Conservation (phyloP, 2,329 filamentous ascomycete genomes). For the Sporothrix inflata region DNA sequence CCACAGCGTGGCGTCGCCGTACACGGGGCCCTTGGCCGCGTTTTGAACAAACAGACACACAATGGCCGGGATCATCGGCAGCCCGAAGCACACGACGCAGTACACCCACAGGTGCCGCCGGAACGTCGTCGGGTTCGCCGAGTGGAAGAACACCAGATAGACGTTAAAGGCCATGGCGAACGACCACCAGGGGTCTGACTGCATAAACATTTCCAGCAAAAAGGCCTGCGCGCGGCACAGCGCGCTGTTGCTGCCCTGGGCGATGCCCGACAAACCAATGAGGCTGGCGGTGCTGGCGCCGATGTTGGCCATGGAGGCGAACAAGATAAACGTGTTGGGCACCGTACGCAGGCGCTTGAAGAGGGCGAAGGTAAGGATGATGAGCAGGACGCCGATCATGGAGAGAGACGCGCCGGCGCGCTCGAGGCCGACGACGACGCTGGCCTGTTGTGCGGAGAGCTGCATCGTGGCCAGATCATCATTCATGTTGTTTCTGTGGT, state of each 20-base stretch:
- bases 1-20: slow-evolving; percentile 65
- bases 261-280: slow-evolving; percentile 69
- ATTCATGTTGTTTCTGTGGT: slow-evolving; percentile 21
- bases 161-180: slow-evolving; percentile 84
- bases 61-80: slow-evolving; percentile 70
- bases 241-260: slow-evolving; percentile 53
- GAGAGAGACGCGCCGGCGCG: slow-evolving; percentile 59
- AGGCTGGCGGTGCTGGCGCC: slow-evolving; percentile 68
- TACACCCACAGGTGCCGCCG: slow-evolving; percentile 74
- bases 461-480: slow-evolving; percentile 30
- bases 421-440: slow-evolving; percentile 53
- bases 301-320: slow-evolving; percentile 62
- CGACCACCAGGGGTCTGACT: slow-evolving; percentile 76
- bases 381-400: slow-evolving; percentile 53
- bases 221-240: slow-evolving; percentile 67
- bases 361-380: slow-evolving; percentile 56
- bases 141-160: slow-evolving; percentile 68
- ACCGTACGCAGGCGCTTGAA: slow-evolving; percentile 60
- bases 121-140: slow-evolving; percentile 68
- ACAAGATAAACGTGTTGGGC: slow-evolving; percentile 65
- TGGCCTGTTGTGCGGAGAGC: slow-evolving; percentile 45
- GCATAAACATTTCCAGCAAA: slow-evolving; percentile 74
- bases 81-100: slow-evolving; percentile 69
- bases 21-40: slow-evolving; percentile 47
- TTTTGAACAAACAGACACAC: slow-evolving; percentile 62